A percentile compares a stretch with the other conserved stretches of the same genome.
phyloP scores from a whole-genome alignment of 768 basidiomycete species.

The Phaeolepiota aurea region DNA sequence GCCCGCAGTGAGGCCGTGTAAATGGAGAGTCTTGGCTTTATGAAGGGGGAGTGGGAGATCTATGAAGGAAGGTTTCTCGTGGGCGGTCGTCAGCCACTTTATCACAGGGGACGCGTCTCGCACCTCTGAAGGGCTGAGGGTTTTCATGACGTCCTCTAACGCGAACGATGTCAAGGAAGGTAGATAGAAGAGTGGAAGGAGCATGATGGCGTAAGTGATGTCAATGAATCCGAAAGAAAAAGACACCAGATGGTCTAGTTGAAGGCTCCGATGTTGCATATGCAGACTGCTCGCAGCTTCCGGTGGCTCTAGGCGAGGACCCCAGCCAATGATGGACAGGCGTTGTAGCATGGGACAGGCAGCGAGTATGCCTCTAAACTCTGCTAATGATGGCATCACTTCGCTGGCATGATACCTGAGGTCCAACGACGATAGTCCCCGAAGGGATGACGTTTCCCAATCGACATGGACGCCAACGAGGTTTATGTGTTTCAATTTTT shows the following conservation, averaged over 20 bases:
- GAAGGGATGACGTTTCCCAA: slow-evolving; percentile 34
- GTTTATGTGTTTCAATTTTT: slow-evolving; percentile 29
- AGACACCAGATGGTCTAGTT: slow-evolving; percentile 19
- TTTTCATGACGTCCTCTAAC: slow-evolving; percentile 38
- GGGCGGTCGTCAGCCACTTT: slow-evolving; percentile 16
- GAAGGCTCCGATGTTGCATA: slow-evolving; percentile 10
- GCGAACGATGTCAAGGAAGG: slow-evolving; percentile 25
- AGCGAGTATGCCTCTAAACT: slow-evolving; percentile 35
- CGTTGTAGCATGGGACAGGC: slow-evolving; percentile 31
- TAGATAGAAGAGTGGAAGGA: slow-evolving; percentile 29
- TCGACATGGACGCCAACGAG: slow-evolving; percentile 53
- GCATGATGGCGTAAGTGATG: slow-evolving; percentile 23
- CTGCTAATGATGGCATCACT: slow-evolving; percentile 42
- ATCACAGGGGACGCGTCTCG: slow-evolving; percentile 30
- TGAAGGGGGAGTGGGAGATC: neutral
- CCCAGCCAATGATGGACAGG: slow-evolving; percentile 47
- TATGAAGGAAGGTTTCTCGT: neutral
- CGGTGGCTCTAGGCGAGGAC: slow-evolving; percentile 10
- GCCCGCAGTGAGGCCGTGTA: neutral
- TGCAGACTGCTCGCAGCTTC: slow-evolving; percentile 1
- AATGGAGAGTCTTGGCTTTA: neutral
- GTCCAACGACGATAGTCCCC: slow-evolving; percentile 36
- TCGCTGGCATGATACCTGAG: slow-evolving; percentile 49
- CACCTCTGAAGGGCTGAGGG: slow-evolving; percentile 20
- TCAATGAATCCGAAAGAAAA: slow-evolving; percentile 38